Conservation (phyloP, 1,284 basidiomycete genomes). For the Cryptococcus hybrid region DNA sequence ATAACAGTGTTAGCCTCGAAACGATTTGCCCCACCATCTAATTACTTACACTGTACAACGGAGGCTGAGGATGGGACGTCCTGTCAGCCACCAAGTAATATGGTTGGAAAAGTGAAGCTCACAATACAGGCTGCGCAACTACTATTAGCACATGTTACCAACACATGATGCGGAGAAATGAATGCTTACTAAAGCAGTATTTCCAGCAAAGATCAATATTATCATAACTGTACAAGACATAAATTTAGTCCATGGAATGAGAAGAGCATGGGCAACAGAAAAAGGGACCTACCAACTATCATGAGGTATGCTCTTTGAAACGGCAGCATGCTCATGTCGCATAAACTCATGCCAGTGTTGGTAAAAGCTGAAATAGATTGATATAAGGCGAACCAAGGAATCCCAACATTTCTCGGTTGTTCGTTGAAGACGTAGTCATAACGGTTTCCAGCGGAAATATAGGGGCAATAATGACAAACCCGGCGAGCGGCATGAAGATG, state of each 20-base stretch:
- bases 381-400: conserved; percentile 80
- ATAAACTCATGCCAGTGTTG: conserved; percentile 83
- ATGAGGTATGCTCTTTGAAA: conserved; percentile 83
- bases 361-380: conserved; percentile 85
- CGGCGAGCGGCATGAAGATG: conserved; percentile 63
- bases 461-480: conserved; percentile 72
- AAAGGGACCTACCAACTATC: conserved; percentile 55
- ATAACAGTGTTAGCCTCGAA: conserved; percentile 3
- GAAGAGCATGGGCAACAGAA: background rate
- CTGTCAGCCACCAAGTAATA: background rate
- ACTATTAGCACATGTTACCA: too few species aligned
- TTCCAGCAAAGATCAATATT: conserved; percentile 81
- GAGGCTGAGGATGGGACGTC: conserved; percentile 50
- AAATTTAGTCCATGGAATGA: background rate
- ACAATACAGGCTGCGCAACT: conserved; percentile 65
- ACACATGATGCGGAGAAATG: background rate
- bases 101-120: conserved; percentile 31
- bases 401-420: conserved; percentile 57
- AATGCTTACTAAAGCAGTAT: conserved; percentile 79
- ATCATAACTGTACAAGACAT: conserved; percentile 37
- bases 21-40: background rate
- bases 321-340: conserved; percentile 86
- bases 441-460: conserved; percentile 62
- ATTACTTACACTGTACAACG: conserved; percentile 61
- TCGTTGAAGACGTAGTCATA: conserved; percentile 57